Conservation (phyloP, 2,329 filamentous ascomycete species). For the Periconia sp. region DNA sequence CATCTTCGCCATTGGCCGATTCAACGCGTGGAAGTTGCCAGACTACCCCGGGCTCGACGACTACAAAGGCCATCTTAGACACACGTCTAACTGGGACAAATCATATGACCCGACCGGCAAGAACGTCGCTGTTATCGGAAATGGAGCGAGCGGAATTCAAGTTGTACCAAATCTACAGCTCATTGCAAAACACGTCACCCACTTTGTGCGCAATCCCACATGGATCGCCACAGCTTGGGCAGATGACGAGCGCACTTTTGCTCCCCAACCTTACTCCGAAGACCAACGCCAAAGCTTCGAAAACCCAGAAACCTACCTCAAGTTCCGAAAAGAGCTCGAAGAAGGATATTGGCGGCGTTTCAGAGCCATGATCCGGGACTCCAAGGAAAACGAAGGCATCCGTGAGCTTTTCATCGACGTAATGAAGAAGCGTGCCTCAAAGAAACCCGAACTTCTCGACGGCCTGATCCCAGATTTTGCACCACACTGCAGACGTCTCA, state of each 20-base stretch:
- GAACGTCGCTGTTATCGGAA: slow-evolving; percentile 64
- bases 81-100: slow-evolving; percentile 31
- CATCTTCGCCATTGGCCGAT: slow-evolving; percentile 38
- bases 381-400: slow-evolving; percentile 36
- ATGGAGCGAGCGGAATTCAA: slow-evolving; percentile 65
- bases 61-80: slow-evolving; percentile 30
- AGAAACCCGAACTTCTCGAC: slow-evolving; percentile 46
- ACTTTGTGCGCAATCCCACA: slow-evolving; percentile 62
- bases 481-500: slow-evolving; percentile 36
- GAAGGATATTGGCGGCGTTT: slow-evolving; percentile 62
- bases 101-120: slow-evolving; percentile 58
- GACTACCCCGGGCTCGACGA: slow-evolving; percentile 32
- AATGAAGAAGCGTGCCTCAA: slow-evolving; percentile 42
- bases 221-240: slow-evolving; percentile 60
- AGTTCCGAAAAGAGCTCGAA: slow-evolving; percentile 46
- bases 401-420: slow-evolving; percentile 33
- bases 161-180: slow-evolving; percentile 62
- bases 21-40: slow-evolving; percentile 24
- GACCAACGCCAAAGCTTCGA: slow-evolving; percentile 61
- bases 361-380: slow-evolving; percentile 41
- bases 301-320: slow-evolving; percentile 62
- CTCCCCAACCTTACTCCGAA: slow-evolving; percentile 48
- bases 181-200: slow-evolving; percentile 51
- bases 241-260: slow-evolving; percentile 44
- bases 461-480: slow-evolving; percentile 45